These are phyloP conservation scores for Pseudogymnoascus sp. DNA, from an alignment of 2,329 filamentous ascomycete species.

Conservation along the genomic window DNA sequence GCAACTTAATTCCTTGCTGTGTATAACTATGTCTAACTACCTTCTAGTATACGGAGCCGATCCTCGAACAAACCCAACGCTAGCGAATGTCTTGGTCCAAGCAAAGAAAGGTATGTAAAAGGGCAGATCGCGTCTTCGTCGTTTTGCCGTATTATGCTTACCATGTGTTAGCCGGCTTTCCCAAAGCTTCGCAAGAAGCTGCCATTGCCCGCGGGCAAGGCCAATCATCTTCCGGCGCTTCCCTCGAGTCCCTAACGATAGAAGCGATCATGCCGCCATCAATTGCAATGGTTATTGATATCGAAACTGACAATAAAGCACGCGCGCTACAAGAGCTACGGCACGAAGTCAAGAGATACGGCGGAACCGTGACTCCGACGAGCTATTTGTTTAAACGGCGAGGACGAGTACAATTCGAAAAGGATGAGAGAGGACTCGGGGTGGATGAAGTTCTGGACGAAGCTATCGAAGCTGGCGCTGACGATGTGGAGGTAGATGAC, in stretches of 20 bases:
- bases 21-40: slow-evolving; percentile 13
- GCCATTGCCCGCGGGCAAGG: slow-evolving; percentile 87
- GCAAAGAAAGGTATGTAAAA: slow-evolving; percentile 63
- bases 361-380: slow-evolving; percentile 63
- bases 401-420: slow-evolving; percentile 64
- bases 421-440: slow-evolving; percentile 38
- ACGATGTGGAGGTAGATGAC: slow-evolving; percentile 59
- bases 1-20: slow-evolving; percentile 19
- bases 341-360: slow-evolving; percentile 58
- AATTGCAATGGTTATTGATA: slow-evolving; percentile 73
- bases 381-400: slow-evolving; percentile 79
- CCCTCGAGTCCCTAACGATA: slow-evolving; percentile 68
- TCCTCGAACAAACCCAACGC: slow-evolving; percentile 62
- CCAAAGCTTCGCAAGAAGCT: slow-evolving; percentile 74
- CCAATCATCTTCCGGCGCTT: slow-evolving; percentile 61
- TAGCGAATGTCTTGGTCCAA: slow-evolving; percentile 61
- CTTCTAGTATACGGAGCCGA: slow-evolving; percentile 64
- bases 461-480: slow-evolving; percentile 75
- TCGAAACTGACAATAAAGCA: slow-evolving; percentile 73
- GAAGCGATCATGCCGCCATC: slow-evolving; percentile 73
- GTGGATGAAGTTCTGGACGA: slow-evolving; percentile 68
- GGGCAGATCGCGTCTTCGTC: slow-evolving; percentile 19
- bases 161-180: slow-evolving; percentile 54
- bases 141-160: slow-evolving; percentile 16
- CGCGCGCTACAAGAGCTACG: slow-evolving; percentile 68